phyloP scores from a whole-genome alignment of 2,329 filamentous ascomycete species.

The Trichothecium sympodiale region DNA sequence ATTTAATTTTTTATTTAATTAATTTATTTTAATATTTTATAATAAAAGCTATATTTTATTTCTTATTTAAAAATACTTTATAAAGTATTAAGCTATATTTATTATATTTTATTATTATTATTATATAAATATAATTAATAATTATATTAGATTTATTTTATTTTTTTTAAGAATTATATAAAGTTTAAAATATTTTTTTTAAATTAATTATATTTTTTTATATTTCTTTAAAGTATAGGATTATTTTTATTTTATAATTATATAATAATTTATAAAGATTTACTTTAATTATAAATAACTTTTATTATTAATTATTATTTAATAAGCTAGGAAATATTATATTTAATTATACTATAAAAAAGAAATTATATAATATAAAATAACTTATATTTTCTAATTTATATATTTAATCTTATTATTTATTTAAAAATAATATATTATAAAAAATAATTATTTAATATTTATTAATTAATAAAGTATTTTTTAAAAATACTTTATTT shows the following conservation, averaged over 20 bases:
- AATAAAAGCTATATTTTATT: no score
- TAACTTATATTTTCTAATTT: no score
- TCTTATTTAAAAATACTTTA: not conserved
- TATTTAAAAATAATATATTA: conserved; percentile 1
- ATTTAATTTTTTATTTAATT: no score
- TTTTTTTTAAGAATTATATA: not conserved
- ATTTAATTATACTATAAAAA: no score
- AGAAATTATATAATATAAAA: no score
- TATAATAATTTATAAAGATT: no score
- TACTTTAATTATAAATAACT: no score
- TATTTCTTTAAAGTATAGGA: conserved; percentile 3
- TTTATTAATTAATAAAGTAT: not conserved
- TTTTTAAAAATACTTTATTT: not conserved
- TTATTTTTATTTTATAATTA: conserved; percentile 1
- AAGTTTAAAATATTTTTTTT: not conserved
- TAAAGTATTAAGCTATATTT: conserved; percentile 1
- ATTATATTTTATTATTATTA: not conserved
- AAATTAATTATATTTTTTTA: not conserved
- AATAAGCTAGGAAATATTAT: no score
- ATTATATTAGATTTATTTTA: not conserved
- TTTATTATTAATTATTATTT: no score
- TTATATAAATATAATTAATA: not conserved
- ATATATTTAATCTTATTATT: conserved; percentile 1
- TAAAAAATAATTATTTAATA: not conserved
- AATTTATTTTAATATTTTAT: not conserved